These are phyloP conservation scores for Candida nonsorbophila DNA, from an alignment of 805 yeast genomes.

Conservation along the genomic window DNA sequence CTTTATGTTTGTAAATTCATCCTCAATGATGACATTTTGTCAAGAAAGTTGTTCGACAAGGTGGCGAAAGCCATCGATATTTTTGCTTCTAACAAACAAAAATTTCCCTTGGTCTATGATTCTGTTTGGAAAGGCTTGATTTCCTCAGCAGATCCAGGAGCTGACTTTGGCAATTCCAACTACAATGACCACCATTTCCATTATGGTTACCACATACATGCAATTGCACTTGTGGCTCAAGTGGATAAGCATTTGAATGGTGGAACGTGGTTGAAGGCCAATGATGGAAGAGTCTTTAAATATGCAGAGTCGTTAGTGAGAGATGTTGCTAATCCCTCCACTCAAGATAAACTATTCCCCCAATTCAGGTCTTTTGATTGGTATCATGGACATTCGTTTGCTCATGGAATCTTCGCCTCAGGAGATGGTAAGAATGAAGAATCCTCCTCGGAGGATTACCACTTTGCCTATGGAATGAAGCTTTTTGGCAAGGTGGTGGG, in stretches of 20 bases:
- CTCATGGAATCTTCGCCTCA: constrained; percentile 62
- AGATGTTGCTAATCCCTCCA: constrained; percentile 60
- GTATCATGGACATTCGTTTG: constrained; percentile 78
- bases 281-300: constrained; percentile 25
- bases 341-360: constrained; percentile 54
- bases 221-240: constrained; percentile 58
- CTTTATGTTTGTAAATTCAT: constrained; percentile 67
- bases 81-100: constrained; percentile 54
- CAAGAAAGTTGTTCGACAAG: constrained; percentile 47
- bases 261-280: constrained; percentile 24
- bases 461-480: constrained; percentile 63
- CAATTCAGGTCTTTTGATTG: constrained; percentile 67
- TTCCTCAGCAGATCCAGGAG: constrained; percentile 16
- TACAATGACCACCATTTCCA: constrained; percentile 33
- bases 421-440: constrained; percentile 80
- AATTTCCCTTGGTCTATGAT: constrained; percentile 22
- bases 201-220: constrained; percentile 56
- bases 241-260: constrained; percentile 37
- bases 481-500: constrained; percentile 57
- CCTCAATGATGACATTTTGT: constrained; percentile 48
- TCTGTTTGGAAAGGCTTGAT: constrained; percentile 22
- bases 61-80: constrained; percentile 65
- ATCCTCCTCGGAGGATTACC: constrained; percentile 70
- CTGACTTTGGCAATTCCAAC: constrained; percentile 23
- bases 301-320: constrained; percentile 59